Evolutionary conservation across 495 filamentous ascomycete genomes (phyloP).

Genomic region (Xylaria castorea): DNA sequence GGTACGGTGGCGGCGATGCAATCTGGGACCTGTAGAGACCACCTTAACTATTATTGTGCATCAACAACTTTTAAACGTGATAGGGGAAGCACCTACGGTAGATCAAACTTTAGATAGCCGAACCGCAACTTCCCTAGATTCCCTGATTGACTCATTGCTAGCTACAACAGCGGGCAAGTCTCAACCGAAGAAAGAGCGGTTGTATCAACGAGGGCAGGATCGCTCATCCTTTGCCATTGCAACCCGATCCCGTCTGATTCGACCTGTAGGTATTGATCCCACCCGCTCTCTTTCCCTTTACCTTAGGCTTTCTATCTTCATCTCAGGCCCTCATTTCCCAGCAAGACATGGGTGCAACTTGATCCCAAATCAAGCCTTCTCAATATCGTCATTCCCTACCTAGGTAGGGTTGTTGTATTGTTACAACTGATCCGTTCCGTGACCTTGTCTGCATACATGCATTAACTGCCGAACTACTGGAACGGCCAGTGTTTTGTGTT

Average conservation of each 20-base stretch:
- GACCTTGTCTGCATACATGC: neutral
- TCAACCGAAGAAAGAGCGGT: slow-evolving; percentile 8
- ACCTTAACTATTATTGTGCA: neutral
- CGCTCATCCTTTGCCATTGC: neutral
- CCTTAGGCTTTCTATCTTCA: neutral
- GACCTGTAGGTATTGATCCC: neutral
- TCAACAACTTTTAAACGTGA: neutral
- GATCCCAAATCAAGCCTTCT: neutral
- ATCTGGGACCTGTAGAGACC: neutral
- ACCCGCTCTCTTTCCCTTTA: neutral
- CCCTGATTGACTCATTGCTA: neutral
- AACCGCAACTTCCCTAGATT: neutral
- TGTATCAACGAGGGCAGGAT: neutral
- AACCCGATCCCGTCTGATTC: neutral
- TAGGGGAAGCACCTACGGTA: neutral
- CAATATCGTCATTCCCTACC: neutral
- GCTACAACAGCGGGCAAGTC: neutral
- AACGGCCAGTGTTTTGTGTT: neutral
- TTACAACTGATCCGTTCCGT: neutral
- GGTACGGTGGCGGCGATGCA: neutral
- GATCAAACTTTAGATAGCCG: neutral
- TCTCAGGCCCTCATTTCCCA: neutral
- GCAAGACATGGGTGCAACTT: neutral
- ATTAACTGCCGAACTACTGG: neutral
- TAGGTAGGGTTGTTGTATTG: too few species aligned